Base-by-base conservation (phyloP, 2,329 filamentous ascomycete genomes). In the Cladorrhinum sp. region DNA sequence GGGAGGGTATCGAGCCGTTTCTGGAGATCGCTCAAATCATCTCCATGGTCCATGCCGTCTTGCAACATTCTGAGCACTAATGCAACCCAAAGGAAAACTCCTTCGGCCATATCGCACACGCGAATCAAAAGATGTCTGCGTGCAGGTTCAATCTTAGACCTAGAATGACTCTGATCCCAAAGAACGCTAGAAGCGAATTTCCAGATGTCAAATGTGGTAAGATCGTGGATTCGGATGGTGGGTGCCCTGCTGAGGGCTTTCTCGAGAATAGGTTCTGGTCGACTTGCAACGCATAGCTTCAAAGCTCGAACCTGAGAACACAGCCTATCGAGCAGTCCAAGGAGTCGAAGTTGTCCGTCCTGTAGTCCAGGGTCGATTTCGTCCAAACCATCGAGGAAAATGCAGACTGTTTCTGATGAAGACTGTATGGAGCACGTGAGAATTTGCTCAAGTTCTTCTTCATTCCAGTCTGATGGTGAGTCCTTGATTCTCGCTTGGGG, bases 351-450 rank as follows among this genome's bases (percentile, higher is more conserved):
- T 24, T 50, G 46, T 4, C 46, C 46, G 5, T 50, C 46, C 4
- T 10, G 46, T 7, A 21, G 18, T 4, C 21, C 18, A 12, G 46
- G 9, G 21, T 18, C 21, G 18, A 55, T 55, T 24, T 55, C 53
- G 16, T 57, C 55, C 16, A 57, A 36, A n/a, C 36, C 55, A 18
- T 57, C 55, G 6, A 57, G 39, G 26, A 57, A 57, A n/a, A n/a
- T n/a, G n/a, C n/a, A n/a, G n/a, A n/a, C n/a, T n/a, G n/a, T n/a
- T n/a, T n/a, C n/a, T n/a, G 16, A 55, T 33, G 36, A 8, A 36
- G 8, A 42, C 20, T 16, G 12, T 20, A 2, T 4, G 5, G 20
- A 9, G 14, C 7, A 36, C 10, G 12, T 18, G 12, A 55, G 16
- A n/a, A 24, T 16, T 3, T 10, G 23, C 30, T 42, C 6, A 4